Base-by-base conservation (phyloP, 306 rosid genomes). In the Senna tora region DNA sequence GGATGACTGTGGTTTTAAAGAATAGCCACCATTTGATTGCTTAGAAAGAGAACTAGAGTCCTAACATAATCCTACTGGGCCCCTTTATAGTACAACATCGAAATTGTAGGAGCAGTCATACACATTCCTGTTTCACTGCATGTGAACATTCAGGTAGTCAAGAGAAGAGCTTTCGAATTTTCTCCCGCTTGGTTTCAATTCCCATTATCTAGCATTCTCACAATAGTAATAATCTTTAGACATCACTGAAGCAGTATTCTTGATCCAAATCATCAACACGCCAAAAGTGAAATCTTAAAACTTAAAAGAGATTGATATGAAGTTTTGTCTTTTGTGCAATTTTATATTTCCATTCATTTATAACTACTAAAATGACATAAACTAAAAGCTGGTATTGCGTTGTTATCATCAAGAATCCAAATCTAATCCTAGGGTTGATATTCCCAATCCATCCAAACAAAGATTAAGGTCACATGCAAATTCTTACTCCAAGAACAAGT, bases 401-500 rank as follows among this genome's bases (percentile, higher is more conserved):
- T 13, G 4, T 30, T 5, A 45, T 59, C 32, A 2, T 47, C 42
- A 13, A n/a, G 38, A 61, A 60, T 61, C 12, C 14, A 59, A 59
- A 19, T 25, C 30, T 25, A 25, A 25, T 45, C 15, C 54, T 28
- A n/a, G 46, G 47, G 34, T 46, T 20, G 38, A 32, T 12, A 47
- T 33, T 59, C 33, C 25, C 19, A 59, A 46, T 60, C 38, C 38
- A 72, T 41, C 19, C 42, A 61, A 50, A 28, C 56, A 56, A 67
- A 19, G 15, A 9, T 58, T 21, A 7, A 34, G 41, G 32, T 32
- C 56, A 59, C 49, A 36, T 58, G 53, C n/a, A 22, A 28, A n/a
- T 47, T 75, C 63, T 58, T 25, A 58, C 21, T 67, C 34, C 9
- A 68, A 58, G 34, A 67, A 58, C 17, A 75, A 75, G 42, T 17